phyloP scores from a whole-genome alignment of 1,139 yeast species.

The Taphrina sp. region DNA sequence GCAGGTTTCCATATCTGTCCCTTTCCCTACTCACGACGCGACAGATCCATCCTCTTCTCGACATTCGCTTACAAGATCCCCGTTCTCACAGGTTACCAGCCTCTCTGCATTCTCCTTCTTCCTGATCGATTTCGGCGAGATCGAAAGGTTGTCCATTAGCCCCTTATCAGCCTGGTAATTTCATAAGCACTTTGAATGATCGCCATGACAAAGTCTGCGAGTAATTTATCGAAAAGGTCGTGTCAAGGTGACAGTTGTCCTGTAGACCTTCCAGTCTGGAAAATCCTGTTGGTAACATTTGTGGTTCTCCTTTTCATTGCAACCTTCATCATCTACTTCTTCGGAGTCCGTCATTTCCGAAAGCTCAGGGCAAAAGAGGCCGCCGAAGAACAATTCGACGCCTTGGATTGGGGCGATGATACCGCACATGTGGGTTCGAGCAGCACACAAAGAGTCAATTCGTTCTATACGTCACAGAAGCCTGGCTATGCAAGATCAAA shows the following conservation, averaged over 20 bases:
- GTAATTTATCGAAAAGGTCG: background rate
- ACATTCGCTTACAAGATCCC: no score
- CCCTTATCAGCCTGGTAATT: no score
- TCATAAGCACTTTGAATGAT: no score
- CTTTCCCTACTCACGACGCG: no score
- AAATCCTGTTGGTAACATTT: constrained; percentile 1
- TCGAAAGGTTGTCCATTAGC: no score
- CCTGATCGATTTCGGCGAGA: no score
- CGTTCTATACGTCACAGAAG: constrained; percentile 12
- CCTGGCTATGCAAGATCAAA: constrained; percentile 15
- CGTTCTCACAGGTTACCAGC: no score
- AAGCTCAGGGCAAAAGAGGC: constrained; percentile 15
- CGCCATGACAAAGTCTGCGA: no score
- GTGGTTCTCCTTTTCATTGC: background rate
- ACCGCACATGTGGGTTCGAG: background rate
- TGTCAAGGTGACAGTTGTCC: constrained; percentile 11
- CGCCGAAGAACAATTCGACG: constrained; percentile 3
- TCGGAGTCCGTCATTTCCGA: constrained; percentile 8
- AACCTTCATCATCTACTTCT: constrained; percentile 3
- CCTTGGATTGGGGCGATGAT: constrained; percentile 19
- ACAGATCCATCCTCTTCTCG: no score
- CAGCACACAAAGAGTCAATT: constrained; percentile 20
- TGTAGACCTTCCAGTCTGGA: constrained; percentile 4
- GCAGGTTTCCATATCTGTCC: no score
- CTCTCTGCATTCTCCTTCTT: no score